These are phyloP conservation scores for Pseudocercospora pini-densiflorae DNA, from an alignment of 2,329 filamentous ascomycete genomes.

Conservation along the genomic window DNA sequence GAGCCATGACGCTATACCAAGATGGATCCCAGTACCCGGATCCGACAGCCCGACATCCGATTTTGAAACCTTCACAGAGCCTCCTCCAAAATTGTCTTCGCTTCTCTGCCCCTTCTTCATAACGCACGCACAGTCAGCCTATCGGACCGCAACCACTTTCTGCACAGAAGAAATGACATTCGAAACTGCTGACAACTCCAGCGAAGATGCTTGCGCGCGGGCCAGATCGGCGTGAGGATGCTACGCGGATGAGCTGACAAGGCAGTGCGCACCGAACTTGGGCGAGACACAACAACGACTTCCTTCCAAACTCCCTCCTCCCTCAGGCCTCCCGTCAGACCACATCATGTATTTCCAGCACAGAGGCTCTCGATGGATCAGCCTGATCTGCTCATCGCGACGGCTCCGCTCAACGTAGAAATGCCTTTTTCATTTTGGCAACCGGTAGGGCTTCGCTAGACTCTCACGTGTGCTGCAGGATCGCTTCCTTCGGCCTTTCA, in stretches of 20 bases:
- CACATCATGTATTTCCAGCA: conserved; percentile 9
- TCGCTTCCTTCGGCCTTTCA: conserved; percentile 8
- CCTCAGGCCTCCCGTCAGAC: conserved; percentile 1
- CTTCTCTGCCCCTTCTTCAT: background rate
- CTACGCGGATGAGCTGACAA: background rate
- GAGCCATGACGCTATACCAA: background rate
- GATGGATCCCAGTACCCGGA: background rate
- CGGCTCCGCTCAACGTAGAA: background rate
- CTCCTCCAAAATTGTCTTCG: background rate
- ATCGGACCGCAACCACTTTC: background rate
- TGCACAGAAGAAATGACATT: background rate
- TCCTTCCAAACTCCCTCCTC: conserved; percentile 6
- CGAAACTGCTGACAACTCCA: background rate
- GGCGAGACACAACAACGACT: background rate
- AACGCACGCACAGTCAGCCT: background rate
- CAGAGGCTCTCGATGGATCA: background rate
- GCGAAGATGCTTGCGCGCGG: conserved; percentile 2
- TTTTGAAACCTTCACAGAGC: background rate
- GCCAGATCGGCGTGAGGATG: background rate
- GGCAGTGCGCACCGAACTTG: conserved; percentile 3
- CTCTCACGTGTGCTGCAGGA: conserved; percentile 1
- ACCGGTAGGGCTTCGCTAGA: background rate
- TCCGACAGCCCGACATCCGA: conserved; percentile 1
- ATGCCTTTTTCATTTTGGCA: background rate
- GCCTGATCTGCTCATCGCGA: background rate